Base-by-base conservation (phyloP, 345 rosid species). In the Tarenaya hassleriana region DNA sequence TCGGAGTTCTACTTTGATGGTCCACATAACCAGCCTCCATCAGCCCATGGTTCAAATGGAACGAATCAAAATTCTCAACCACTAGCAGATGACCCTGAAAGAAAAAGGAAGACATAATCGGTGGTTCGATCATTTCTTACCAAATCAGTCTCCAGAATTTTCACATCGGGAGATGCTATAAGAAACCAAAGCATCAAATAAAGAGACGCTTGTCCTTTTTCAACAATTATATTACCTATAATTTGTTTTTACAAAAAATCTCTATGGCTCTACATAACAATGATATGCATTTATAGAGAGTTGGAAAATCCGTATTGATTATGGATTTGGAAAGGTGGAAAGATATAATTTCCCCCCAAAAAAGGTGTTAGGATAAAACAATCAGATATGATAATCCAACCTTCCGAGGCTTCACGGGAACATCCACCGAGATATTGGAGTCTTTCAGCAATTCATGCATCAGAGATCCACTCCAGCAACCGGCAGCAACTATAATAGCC, bases 391-490 rank as follows among this genome's bases (percentile, higher is more conserved):
- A 18, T 42, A 53, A 52, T 38, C 68, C 12, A 27, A 86, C 96
- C 95, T 91, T 91, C 16, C 96, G 75, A 60, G 98, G 98, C 72
- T 77, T 82, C 50, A 91, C 83, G 61, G 85, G 92, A 50, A 82
- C 68, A 11, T 76, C 72, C 49, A 80, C 34, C 1, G 53, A 29
- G 12, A 75, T 55, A 46, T 78, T 61, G 60, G 69, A 71, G 32
- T 73, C 81, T 58, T 63, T 76, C 55, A 83, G 61, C 46, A 85
- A 56, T 27, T 79, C 73, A 44, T 63, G 69, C 76, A 76, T 73
- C 66, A 87, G 60, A 71, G 86, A 70, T 7, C 92, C 89, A 72
- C 82, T 87, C 96, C 92, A 91, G 76, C 81, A 75, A 75, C 95
- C 96, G 60, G 92, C 80, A 38, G 98, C 95, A 61, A 91, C 64